Conservation (phyloP, 305 asterid genomes). For the Fraxinus albicans region DNA sequence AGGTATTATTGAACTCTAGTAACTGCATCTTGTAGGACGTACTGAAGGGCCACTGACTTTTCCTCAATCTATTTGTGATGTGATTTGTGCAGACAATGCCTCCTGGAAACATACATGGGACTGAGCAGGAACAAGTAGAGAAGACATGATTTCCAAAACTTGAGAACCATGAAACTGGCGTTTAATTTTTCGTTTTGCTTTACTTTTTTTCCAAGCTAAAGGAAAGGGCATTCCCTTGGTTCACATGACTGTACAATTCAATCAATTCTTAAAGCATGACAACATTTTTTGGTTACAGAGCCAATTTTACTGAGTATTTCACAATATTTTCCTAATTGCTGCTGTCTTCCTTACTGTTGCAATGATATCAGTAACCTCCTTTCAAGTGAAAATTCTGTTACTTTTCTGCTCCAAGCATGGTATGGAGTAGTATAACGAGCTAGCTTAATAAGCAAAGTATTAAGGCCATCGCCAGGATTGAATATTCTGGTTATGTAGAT, state of each 20-base stretch:
- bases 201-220: neutral
- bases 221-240: neutral
- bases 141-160: slow-evolving; percentile 20
- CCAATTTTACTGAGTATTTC: neutral
- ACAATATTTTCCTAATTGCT: neutral
- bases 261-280: neutral
- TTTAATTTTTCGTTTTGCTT: neutral
- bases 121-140: slow-evolving; percentile 23
- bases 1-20: neutral
- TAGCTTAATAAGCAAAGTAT: neutral
- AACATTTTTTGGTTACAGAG: neutral
- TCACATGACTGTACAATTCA: neutral
- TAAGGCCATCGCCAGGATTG: neutral
- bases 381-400: neutral
- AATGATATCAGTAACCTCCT: neutral
- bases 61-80: neutral
- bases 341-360: neutral
- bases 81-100: slow-evolving; percentile 39
- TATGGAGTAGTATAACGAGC: neutral
- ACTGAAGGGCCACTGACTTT: neutral
- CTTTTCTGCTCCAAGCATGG: neutral
- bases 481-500: neutral
- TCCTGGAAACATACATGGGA: slow-evolving; percentile 25
- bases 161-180: neutral
- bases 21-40: neutral